Base-by-base conservation (phyloP, 2,329 filamentous ascomycete genomes). In the Fusarium chlamydosporum region DNA sequence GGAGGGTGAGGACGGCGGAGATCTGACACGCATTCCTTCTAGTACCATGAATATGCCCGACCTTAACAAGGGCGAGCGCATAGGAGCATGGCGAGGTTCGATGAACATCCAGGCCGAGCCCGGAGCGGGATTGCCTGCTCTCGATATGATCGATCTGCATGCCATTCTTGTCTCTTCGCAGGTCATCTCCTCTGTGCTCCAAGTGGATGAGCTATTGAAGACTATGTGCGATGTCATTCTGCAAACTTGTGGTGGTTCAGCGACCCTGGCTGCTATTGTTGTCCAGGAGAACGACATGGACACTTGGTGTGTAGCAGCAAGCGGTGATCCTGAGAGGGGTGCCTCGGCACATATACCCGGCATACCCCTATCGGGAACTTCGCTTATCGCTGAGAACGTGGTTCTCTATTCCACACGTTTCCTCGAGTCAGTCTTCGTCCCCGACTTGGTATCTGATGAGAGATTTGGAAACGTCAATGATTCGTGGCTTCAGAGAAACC, bases 191-290 rank as follows among this genome's bases (percentile, higher is more conserved):
- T 94, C 91, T 16, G 91, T 94, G 51, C 79, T 95, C 12, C 87
- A 91, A 68, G 87, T 94, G 13, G 91, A 94, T 67, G 87, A 91
- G 72, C 84, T 95, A 6, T 84, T 94, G 64, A 89, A 91, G 73
- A 94, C 92, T 41, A 93, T 95, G 88, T 92, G 91, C 71, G 89
- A 93, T 65, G 92, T 94, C 65, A 92, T 94, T 48, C 79, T 94
- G 27, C 90, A 94, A 70, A 93, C 91, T 1, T 93, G 91, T 52
- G 91, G 91, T 38, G 87, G 88, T 33, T 84, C 88, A 9, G 91
- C 91, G 10, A 91, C 90, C 3, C 82, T 91, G 7, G 91, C 91
- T 18, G 91, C 91, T 15, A 91, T 95, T 54, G 85, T 93, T 23
- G 88, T 93, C 10, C 89, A 92, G 71, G 91, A 92, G 58, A 86